Percentiles rank a stretch among this genome's conserved stretches.
Evolutionary conservation across 2,329 filamentous ascomycete genomes (phyloP).

Genomic region (Arthrocladium fulminans): DNA sequence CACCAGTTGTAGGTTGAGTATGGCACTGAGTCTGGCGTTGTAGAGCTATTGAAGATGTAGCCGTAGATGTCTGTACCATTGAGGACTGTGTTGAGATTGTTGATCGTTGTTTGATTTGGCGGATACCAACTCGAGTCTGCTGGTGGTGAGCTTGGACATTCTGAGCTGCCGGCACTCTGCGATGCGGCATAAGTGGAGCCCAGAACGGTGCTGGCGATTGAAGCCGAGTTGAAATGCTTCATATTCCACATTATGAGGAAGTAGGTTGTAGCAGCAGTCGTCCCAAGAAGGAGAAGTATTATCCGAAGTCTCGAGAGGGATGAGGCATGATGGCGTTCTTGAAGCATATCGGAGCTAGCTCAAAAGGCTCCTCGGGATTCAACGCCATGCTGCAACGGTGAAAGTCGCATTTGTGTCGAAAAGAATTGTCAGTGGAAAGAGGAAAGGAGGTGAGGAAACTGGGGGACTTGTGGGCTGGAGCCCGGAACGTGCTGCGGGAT

Average conservation of each 20-base stretch:
- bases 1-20: conserved; percentile 71
- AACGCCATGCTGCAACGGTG: not conserved
- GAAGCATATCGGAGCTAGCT: not conserved
- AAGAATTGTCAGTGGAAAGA: too few species aligned
- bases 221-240: not conserved
- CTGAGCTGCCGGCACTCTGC: not conserved
- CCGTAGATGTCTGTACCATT: conserved; percentile 57
- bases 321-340: not conserved
- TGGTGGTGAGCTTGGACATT: not conserved
- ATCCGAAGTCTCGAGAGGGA: not conserved
- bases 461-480: not conserved
- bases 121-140: conserved; percentile 49
- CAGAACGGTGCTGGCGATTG: not conserved
- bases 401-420: conserved; percentile 1
- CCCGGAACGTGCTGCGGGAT: not conserved
- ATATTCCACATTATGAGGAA: not conserved
- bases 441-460: not conserved
- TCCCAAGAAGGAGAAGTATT: not conserved
- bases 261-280: not conserved
- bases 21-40: conserved; percentile 41
- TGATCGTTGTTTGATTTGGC: conserved; percentile 48
- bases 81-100: conserved; percentile 52
- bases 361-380: too few species aligned
- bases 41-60: conserved; percentile 63
- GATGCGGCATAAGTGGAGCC: not conserved